A percentile compares a stretch with the other conserved stretches of the same genome.
phyloP scores from a whole-genome alignment of 2,329 filamentous ascomycete species.

The Alternaria sp. region DNA sequence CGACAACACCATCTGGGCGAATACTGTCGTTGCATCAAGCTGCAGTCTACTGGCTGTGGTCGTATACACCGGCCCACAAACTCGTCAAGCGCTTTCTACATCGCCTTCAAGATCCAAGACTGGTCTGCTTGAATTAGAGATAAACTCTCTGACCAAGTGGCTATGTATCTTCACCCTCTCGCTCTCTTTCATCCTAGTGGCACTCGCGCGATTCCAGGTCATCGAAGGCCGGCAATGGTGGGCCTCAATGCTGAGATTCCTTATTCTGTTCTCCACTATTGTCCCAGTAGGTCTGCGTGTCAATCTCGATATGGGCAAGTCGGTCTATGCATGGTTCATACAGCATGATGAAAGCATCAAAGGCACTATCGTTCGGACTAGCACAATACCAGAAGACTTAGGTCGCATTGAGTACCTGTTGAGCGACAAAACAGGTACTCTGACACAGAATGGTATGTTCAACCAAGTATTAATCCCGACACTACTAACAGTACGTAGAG shows the following conservation, averaged over 20 bases:
- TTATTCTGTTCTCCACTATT: slow-evolving; percentile 98
- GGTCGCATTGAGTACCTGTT: slow-evolving; percentile 95
- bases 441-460: slow-evolving; percentile 82
- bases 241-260: slow-evolving; percentile 95
- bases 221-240: slow-evolving; percentile 80
- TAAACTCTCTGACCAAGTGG: slow-evolving; percentile 96
- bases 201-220: slow-evolving; percentile 78
- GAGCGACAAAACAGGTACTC: slow-evolving; percentile 96
- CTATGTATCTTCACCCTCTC: slow-evolving; percentile 86
- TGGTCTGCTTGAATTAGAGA: slow-evolving; percentile 91
- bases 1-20: slow-evolving; percentile 98
- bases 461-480: neutral
- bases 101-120: slow-evolving; percentile 92
- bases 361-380: slow-evolving; percentile 91
- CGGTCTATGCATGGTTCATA: slow-evolving; percentile 94
- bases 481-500: slow-evolving; percentile 57
- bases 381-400: slow-evolving; percentile 95
- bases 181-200: slow-evolving; percentile 86
- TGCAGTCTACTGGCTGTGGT: slow-evolving; percentile 87
- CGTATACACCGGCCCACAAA: slow-evolving; percentile 93
- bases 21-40: slow-evolving; percentile 94
- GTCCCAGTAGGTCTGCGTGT: slow-evolving; percentile 96
- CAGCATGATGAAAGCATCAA: slow-evolving; percentile 89
- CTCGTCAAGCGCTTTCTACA: slow-evolving; percentile 90
- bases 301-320: slow-evolving; percentile 96